phyloP scores from a whole-genome alignment of 139 green algal genomes.

The Picochlorum sp. region DNA sequence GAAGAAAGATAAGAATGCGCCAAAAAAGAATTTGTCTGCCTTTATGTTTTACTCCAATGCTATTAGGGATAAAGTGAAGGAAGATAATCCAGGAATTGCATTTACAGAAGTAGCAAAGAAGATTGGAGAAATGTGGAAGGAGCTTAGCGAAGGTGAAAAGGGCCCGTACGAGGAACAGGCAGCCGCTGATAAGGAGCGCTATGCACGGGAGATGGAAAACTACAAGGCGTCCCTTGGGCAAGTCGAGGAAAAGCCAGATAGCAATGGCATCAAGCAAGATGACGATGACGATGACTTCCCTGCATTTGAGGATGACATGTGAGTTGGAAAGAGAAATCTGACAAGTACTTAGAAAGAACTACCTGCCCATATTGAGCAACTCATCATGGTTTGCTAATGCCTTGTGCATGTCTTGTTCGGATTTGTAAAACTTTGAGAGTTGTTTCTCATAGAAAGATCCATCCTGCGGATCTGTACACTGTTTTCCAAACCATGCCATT shows the following conservation, averaged over 20 bases:
- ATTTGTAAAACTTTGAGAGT: no score
- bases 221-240: slow-evolving; percentile 50
- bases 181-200: slow-evolving; percentile 58
- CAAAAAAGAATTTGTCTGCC: slow-evolving; percentile 66
- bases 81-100: slow-evolving; percentile 44
- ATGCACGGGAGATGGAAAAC: slow-evolving; percentile 42
- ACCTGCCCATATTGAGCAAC: background rate
- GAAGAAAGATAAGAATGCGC: slow-evolving; percentile 62
- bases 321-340: background rate
- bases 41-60: slow-evolving; percentile 81
- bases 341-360: no score
- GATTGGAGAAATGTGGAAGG: slow-evolving; percentile 72
- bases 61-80: slow-evolving; percentile 41
- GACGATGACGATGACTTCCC: background rate
- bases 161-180: slow-evolving; percentile 31
- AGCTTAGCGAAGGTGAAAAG: slow-evolving; percentile 24
- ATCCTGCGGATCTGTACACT: slow-evolving; percentile 12
- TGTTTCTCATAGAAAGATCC: background rate
- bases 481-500: slow-evolving; percentile 26
- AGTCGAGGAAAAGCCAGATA: background rate
- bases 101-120: slow-evolving; percentile 63
- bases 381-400: background rate
- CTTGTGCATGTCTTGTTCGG: no score
- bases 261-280: no score
- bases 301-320: background rate